A percentile compares a stretch with the other conserved stretches of the same genome.
These are phyloP conservation scores for Drosera capensis DNA, from an alignment of 148 eudicot genomes.

Conservation along the genomic window DNA sequence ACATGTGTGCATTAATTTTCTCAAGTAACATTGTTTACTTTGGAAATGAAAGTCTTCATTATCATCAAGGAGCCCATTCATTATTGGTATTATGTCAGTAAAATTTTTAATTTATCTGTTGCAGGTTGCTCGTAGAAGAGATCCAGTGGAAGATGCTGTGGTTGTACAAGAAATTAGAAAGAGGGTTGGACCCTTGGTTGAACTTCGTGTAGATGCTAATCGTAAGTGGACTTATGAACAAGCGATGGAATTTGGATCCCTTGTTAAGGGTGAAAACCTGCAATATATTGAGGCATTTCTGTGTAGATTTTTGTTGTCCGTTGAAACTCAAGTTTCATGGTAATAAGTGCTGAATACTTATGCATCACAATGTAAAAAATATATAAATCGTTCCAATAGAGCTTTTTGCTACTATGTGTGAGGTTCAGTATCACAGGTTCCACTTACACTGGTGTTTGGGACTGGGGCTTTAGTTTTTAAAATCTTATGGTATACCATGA, in stretches of 20 bases:
- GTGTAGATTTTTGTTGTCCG: background rate
- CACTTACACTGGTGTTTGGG: too few species aligned
- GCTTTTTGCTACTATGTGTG: too few species aligned
- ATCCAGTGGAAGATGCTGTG: conserved; percentile 71
- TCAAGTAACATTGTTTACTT: too few species aligned
- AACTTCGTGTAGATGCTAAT: conserved; percentile 91
- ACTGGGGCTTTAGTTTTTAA: too few species aligned
- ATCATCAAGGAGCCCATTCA: too few species aligned
- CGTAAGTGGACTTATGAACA: conserved; percentile 71
- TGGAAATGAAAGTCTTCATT: too few species aligned
- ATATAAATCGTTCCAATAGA: too few species aligned
- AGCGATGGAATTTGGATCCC: conserved; percentile 54
- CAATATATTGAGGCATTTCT: conserved; percentile 78
- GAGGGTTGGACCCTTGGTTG: conserved; percentile 46
- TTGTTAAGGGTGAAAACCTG: conserved; percentile 55
- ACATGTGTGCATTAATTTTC: too few species aligned
- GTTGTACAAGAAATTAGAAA: conserved; percentile 68
- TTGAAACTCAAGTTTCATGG: background rate
- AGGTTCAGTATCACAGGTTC: too few species aligned
- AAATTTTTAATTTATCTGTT: too few species aligned
- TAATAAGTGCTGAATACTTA: background rate
- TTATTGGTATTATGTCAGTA: too few species aligned
- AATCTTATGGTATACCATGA: too few species aligned
- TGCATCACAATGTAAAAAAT: background rate
- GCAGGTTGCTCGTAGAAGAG: conserved; percentile 79